Evolutionary conservation across 345 rosid genomes (phyloP).

Genomic region (Eutrema heterophyllum): DNA sequence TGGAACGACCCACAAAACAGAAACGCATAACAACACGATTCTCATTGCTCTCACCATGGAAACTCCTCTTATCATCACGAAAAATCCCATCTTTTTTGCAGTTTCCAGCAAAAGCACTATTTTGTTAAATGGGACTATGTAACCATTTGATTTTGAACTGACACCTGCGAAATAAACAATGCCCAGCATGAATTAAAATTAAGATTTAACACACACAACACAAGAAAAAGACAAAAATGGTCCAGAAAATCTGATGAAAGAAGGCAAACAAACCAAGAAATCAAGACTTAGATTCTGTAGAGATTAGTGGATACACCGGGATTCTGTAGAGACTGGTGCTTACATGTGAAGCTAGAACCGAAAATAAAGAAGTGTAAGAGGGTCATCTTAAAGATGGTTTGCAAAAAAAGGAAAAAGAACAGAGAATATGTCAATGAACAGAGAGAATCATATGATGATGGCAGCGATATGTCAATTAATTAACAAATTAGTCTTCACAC

Average conservation of each 20-base stretch:
- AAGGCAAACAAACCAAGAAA: constrained; percentile 21
- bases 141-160: constrained; percentile 12
- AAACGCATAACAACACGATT: constrained; percentile 37
- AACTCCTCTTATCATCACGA: constrained; percentile 20
- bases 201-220: not conserved
- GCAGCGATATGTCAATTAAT: constrained; percentile 6
- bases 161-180: constrained; percentile 22
- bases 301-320: not conserved
- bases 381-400: constrained; percentile 11
- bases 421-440: constrained; percentile 19
- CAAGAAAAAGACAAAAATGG: not conserved
- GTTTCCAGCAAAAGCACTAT: constrained; percentile 2
- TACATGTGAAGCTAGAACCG: constrained; percentile 20
- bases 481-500: constrained; percentile 5
- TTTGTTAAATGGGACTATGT: not conserved
- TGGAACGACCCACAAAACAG: constrained; percentile 32
- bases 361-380: constrained; percentile 2
- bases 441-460: constrained; percentile 6
- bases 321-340: constrained; percentile 14
- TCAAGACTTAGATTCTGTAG: constrained; percentile 17
- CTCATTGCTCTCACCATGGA: constrained; percentile 18
- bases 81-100: constrained; percentile 31
- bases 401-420: not conserved
- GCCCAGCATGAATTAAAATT: not conserved
- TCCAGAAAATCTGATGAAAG: not conserved